Percentiles rank a stretch among this genome's conserved stretches.
Conservation (phyloP, 2,329 filamentous ascomycete species). For the Alternaria angustiovoidea region DNA sequence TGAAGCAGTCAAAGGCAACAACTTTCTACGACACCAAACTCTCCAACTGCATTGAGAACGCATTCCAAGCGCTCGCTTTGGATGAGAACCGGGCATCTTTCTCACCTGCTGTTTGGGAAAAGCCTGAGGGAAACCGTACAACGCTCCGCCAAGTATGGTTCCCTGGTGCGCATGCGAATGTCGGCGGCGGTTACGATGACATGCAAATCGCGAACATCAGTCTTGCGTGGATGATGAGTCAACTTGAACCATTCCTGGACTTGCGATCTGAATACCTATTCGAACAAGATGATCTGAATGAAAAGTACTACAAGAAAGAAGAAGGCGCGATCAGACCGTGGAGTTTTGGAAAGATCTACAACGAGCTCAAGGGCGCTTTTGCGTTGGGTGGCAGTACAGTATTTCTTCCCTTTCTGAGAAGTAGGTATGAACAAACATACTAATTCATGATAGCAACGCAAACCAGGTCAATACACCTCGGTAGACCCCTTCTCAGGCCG, state of each 20-base stretch:
- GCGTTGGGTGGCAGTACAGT: slow-evolving; percentile 55
- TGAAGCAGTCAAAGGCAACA: slow-evolving; percentile 48
- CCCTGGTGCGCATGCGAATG: slow-evolving; percentile 61
- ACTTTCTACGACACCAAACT: slow-evolving; percentile 59
- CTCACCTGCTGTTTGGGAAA: slow-evolving; percentile 62
- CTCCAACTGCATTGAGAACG: slow-evolving; percentile 57
- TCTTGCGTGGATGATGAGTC: slow-evolving; percentile 66
- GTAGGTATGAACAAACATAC: too few species aligned
- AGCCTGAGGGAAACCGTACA: slow-evolving; percentile 55
- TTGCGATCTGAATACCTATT: slow-evolving; percentile 58
- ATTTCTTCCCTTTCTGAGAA: slow-evolving; percentile 13
- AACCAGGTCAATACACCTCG: slow-evolving; percentile 58
- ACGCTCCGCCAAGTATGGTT: slow-evolving; percentile 64
- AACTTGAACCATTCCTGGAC: slow-evolving; percentile 58
- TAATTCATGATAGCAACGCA: slow-evolving; percentile 44
- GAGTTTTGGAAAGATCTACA: slow-evolving; percentile 58
- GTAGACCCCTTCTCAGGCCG: slow-evolving; percentile 55
- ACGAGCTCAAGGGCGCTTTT: slow-evolving; percentile 57
- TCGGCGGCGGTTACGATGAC: slow-evolving; percentile 59
- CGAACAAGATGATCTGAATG: slow-evolving; percentile 57
- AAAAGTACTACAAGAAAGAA: slow-evolving; percentile 54
- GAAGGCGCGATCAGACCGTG: slow-evolving; percentile 56
- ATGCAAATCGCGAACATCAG: slow-evolving; percentile 60
- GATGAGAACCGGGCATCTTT: slow-evolving; percentile 63
- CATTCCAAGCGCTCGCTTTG: slow-evolving; percentile 64